These are phyloP conservation scores for Blastomyces emzantsi DNA, from an alignment of 2,329 filamentous ascomycete genomes.

Conservation along the genomic window DNA sequence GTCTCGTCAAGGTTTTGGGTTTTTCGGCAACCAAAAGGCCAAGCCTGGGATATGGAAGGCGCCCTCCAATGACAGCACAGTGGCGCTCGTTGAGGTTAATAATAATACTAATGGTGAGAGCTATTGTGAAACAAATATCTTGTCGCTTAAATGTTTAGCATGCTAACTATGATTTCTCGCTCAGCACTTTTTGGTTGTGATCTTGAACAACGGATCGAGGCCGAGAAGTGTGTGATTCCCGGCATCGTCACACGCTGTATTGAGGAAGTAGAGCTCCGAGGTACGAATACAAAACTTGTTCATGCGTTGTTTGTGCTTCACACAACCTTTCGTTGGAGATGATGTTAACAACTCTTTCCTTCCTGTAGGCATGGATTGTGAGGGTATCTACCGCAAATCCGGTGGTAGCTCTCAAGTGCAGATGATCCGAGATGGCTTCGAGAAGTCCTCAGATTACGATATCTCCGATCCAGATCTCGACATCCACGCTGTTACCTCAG, in stretches of 20 bases:
- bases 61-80: constrained; percentile 37
- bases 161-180: constrained; percentile 10
- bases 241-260: constrained; percentile 88
- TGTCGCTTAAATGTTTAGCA: neutral
- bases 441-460: constrained; percentile 68
- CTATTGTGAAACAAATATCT: neutral
- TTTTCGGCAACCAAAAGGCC: constrained; percentile 51
- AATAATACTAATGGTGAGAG: neutral
- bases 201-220: constrained; percentile 73
- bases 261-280: constrained; percentile 88
- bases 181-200: constrained; percentile 78
- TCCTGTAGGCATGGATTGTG: constrained; percentile 67
- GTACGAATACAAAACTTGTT: constrained; percentile 31
- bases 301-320: neutral
- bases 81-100: constrained; percentile 30
- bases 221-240: constrained; percentile 80
- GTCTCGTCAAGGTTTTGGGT: constrained; percentile 56
- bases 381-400: constrained; percentile 97
- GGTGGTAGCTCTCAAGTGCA: constrained; percentile 89
- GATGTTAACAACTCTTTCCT: neutral
- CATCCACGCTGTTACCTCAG: constrained; percentile 91
- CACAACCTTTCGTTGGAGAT: neutral
- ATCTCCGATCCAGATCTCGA: constrained; percentile 90
- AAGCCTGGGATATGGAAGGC: constrained; percentile 32
- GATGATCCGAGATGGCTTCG: constrained; percentile 82